A percentile compares a stretch with the other conserved stretches of the same genome.
These are phyloP conservation scores for Corylus heterophylla DNA, from an alignment of 306 rosid genomes.

Conservation along the genomic window DNA sequence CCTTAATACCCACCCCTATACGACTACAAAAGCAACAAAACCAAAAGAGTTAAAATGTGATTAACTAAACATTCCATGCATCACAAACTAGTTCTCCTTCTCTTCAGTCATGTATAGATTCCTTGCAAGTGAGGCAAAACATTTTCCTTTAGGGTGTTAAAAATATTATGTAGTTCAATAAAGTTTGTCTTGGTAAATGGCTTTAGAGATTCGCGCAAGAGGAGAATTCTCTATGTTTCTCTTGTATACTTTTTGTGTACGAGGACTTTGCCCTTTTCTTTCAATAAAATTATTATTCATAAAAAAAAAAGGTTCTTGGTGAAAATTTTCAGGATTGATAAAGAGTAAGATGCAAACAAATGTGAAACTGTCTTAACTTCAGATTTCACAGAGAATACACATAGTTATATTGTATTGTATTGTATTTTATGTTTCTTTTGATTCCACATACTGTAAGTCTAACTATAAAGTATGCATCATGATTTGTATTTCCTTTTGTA, in stretches of 20 bases:
- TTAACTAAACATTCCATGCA: not conserved
- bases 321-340: not conserved
- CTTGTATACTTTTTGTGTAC: too few species aligned
- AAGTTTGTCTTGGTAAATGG: too few species aligned
- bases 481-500: not conserved
- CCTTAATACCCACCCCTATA: not conserved
- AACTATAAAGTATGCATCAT: not conserved
- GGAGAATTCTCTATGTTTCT: too few species aligned
- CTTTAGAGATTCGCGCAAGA: too few species aligned
- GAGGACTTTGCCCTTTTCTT: too few species aligned
- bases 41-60: not conserved
- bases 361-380: not conserved
- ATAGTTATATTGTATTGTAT: not conserved
- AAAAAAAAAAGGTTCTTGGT: not conserved
- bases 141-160: not conserved
- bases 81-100: not conserved
- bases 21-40: not conserved
- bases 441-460: not conserved
- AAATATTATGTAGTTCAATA: too few species aligned
- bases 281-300: too few species aligned
- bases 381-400: not conserved
- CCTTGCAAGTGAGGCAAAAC: not conserved
- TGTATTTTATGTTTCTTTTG: not conserved
- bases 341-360: not conserved
- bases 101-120: not conserved